These are phyloP conservation scores for Arthrobotrys musiformis DNA, from an alignment of 2,329 filamentous ascomycete genomes.

Conservation along the genomic window DNA sequence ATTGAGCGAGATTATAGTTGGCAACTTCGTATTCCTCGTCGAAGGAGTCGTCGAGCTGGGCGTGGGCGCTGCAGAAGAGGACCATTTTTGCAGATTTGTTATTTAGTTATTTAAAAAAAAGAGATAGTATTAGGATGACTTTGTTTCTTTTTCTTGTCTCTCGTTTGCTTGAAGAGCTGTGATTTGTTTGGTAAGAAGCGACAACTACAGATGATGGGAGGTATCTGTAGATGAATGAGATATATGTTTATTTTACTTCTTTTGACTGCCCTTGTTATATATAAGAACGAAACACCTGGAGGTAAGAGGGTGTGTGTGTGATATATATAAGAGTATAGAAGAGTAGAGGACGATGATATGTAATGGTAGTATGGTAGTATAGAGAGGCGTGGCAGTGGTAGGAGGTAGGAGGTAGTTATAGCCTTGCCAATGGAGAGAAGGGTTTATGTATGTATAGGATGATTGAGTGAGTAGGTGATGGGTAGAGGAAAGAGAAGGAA, in stretches of 20 bases:
- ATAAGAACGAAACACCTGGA: not conserved
- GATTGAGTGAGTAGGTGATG: conserved; percentile 1
- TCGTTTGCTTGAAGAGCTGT: not conserved
- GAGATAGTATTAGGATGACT: not conserved
- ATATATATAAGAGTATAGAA: not conserved
- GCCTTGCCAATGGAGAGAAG: not conserved
- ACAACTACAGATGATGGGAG: conserved; percentile 13
- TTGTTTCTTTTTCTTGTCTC: not conserved
- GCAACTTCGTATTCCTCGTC: conserved; percentile 54
- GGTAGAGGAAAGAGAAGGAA: not conserved
- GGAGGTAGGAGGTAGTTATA: not conserved
- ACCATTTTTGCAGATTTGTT: conserved; percentile 37
- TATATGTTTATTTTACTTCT: not conserved
- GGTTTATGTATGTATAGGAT: not conserved
- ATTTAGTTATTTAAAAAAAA: conserved; percentile 4
- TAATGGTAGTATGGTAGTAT: not conserved
- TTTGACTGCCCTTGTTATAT: conserved; percentile 2
- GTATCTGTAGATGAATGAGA: conserved; percentile 21
- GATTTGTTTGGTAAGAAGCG: conserved; percentile 11
- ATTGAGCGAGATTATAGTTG: conserved; percentile 54
- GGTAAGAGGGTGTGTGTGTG: not conserved
- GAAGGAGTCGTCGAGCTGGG: conserved; percentile 55
- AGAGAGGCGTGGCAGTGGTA: not conserved
- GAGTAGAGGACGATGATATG: not conserved
- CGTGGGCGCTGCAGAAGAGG: conserved; percentile 51